Evolutionary conservation across 1,284 basidiomycete species (phyloP).

Genomic region (Veloboletus limbatus): DNA sequence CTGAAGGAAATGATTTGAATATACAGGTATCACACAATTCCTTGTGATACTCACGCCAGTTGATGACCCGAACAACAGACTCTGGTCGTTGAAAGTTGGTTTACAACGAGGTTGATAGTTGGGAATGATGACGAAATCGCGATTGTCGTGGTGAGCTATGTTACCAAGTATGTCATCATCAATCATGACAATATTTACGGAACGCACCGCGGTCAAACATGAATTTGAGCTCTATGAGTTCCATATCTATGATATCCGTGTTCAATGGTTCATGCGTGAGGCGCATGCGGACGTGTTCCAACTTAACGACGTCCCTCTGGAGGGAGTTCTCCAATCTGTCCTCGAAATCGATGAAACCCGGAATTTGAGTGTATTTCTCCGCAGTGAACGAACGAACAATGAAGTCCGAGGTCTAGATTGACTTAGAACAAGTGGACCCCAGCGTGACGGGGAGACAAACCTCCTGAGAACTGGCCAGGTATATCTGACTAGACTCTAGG

Average conservation of each 20-base stretch:
- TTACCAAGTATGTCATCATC: slow-evolving; percentile 11
- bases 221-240: slow-evolving; percentile 79
- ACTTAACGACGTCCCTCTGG: slow-evolving; percentile 71
- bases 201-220: slow-evolving; percentile 73
- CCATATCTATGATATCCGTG: slow-evolving; percentile 70
- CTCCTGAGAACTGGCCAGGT: slow-evolving; percentile 72
- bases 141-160: slow-evolving; percentile 75
- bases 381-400: slow-evolving; percentile 70
- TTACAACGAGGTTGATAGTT: slow-evolving; percentile 65
- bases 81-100: slow-evolving; percentile 60
- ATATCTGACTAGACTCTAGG: slow-evolving; percentile 74
- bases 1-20: slow-evolving; percentile 34
- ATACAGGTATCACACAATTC: neutral
- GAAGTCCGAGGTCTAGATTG: slow-evolving; percentile 69
- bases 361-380: slow-evolving; percentile 84
- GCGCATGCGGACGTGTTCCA: slow-evolving; percentile 81
- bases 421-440: slow-evolving; percentile 4
- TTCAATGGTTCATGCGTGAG: slow-evolving; percentile 69
- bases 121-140: slow-evolving; percentile 75
- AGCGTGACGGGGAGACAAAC: slow-evolving; percentile 36
- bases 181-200: slow-evolving; percentile 7
- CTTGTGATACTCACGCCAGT: slow-evolving; percentile 51
- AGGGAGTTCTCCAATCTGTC: slow-evolving; percentile 76
- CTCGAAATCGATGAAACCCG: slow-evolving; percentile 78
- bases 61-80: slow-evolving; percentile 56